Evolutionary conservation across 2,329 filamentous ascomycete genomes (phyloP).

Genomic region (Niveomyces coronatus): DNA sequence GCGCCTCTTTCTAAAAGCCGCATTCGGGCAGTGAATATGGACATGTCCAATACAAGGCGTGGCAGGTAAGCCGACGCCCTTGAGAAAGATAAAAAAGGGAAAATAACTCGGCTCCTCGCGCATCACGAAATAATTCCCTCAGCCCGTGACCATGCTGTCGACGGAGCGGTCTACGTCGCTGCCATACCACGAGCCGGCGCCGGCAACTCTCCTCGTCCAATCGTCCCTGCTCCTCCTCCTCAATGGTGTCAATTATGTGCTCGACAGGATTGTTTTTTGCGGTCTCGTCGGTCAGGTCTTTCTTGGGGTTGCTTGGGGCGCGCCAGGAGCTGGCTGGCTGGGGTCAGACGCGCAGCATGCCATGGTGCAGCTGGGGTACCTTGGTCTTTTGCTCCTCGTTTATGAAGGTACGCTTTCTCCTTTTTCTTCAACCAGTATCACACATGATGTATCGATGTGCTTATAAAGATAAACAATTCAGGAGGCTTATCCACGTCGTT

Average conservation of each 20-base stretch:
- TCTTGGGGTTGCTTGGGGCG: slow-evolving; percentile 60
- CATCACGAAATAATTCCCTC: too few relatives aligned
- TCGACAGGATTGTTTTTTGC: slow-evolving; percentile 55
- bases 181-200: too few relatives aligned
- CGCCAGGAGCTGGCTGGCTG: slow-evolving; percentile 54
- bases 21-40: too few relatives aligned
- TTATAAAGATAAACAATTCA: not conserved
- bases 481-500: slow-evolving; percentile 14
- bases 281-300: slow-evolving; percentile 64
- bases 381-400: slow-evolving; percentile 62
- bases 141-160: too few relatives aligned
- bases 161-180: too few relatives aligned
- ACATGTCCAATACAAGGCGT: too few relatives aligned
- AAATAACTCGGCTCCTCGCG: too few relatives aligned
- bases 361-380: slow-evolving; percentile 57
- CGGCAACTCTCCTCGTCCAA: not conserved
- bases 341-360: slow-evolving; percentile 37
- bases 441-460: too few relatives aligned
- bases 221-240: not conserved
- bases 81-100: too few relatives aligned
- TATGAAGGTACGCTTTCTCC: slow-evolving; percentile 44
- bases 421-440: not conserved
- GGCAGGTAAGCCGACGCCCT: too few relatives aligned
- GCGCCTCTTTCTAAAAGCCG: too few relatives aligned
- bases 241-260: slow-evolving; percentile 42